A percentile compares a stretch with the other conserved stretches of the same genome.
These are phyloP conservation scores for Lachnellula hyalina DNA, from an alignment of 2,329 filamentous ascomycete genomes.

Conservation along the genomic window DNA sequence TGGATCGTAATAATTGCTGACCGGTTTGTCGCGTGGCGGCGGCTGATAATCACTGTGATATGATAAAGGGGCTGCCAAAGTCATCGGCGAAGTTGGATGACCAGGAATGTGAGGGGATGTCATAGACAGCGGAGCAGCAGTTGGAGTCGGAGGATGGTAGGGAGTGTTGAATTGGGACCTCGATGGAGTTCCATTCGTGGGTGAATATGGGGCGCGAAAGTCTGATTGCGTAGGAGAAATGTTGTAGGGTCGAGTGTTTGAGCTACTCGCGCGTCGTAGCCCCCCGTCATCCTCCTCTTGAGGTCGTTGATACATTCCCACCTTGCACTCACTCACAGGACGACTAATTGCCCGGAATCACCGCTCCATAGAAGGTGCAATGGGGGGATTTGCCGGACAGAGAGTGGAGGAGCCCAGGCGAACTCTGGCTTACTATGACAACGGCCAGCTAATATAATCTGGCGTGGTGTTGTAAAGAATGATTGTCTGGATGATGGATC, in stretches of 20 bases:
- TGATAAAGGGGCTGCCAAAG: constrained; percentile 21
- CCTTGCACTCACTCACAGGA: constrained; percentile 13
- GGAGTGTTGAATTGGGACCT: constrained; percentile 28
- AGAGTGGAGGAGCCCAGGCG: background rate
- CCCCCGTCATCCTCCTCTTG: constrained; percentile 25
- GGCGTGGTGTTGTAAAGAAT: background rate
- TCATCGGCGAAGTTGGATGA: constrained; percentile 25
- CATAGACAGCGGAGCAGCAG: constrained; percentile 22
- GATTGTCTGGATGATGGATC: background rate
- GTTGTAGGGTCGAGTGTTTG: constrained; percentile 24
- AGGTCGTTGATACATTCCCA: constrained; percentile 25
- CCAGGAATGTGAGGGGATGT: constrained; percentile 24
- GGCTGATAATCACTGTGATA: constrained; percentile 33
- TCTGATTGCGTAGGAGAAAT: constrained; percentile 25
- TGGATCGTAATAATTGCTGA: constrained; percentile 41
- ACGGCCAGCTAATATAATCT: too few relatives aligned
- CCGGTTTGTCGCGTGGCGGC: constrained; percentile 34
- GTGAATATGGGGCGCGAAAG: constrained; percentile 24
- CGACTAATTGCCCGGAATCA: constrained; percentile 13
- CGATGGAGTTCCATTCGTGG: constrained; percentile 26
- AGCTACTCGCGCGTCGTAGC: constrained; percentile 24
- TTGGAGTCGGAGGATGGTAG: constrained; percentile 25
- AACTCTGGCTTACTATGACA: constrained; percentile 12
- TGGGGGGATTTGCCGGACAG: background rate
- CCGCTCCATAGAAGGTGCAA: constrained; percentile 23